phyloP scores from a whole-genome alignment of 805 yeast species.

The Candida sithepensis region DNA sequence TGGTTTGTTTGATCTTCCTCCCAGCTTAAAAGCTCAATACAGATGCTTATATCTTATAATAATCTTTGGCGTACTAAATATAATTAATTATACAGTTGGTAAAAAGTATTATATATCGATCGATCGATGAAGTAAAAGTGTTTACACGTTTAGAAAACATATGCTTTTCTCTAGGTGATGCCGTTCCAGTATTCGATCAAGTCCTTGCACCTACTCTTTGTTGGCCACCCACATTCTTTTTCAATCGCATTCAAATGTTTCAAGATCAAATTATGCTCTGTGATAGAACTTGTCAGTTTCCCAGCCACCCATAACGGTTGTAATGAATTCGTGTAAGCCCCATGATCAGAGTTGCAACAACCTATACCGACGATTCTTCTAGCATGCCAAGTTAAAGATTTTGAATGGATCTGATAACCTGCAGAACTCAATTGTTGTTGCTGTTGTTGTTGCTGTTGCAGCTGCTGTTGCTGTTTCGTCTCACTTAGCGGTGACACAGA shows the following conservation, averaged over 20 bases:
- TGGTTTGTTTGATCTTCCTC: too few species aligned
- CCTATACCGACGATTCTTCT: constrained; percentile 35
- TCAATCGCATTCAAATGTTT: constrained; percentile 20
- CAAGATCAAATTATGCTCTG: constrained; percentile 22
- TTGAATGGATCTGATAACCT: constrained; percentile 4
- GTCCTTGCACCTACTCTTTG: constrained; percentile 18
- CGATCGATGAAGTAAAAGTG: not conserved
- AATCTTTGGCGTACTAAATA: too few species aligned
- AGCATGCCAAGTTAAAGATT: constrained; percentile 34
- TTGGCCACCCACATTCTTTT: constrained; percentile 24
- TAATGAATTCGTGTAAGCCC: constrained; percentile 24
- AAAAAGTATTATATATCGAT: too few species aligned
- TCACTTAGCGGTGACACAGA: not conserved
- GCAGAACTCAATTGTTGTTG: not conserved
- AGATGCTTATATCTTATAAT: too few species aligned
- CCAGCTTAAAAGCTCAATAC: too few species aligned
- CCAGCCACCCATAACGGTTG: constrained; percentile 29
- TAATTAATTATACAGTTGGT: too few species aligned
- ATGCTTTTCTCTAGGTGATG: not conserved
- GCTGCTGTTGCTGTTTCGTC: not conserved
- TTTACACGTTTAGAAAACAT: too few species aligned
- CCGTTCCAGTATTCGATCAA: constrained; percentile 23
- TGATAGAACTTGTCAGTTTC: constrained; percentile 22
- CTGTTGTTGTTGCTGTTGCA: not conserved
- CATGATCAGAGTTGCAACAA: constrained; percentile 27